A percentile compares a stretch with the other conserved stretches of the same genome.
These are phyloP conservation scores for Pythium dissotocum DNA, from an alignment of 352 stramenopile genomes.

Conservation along the genomic window DNA sequence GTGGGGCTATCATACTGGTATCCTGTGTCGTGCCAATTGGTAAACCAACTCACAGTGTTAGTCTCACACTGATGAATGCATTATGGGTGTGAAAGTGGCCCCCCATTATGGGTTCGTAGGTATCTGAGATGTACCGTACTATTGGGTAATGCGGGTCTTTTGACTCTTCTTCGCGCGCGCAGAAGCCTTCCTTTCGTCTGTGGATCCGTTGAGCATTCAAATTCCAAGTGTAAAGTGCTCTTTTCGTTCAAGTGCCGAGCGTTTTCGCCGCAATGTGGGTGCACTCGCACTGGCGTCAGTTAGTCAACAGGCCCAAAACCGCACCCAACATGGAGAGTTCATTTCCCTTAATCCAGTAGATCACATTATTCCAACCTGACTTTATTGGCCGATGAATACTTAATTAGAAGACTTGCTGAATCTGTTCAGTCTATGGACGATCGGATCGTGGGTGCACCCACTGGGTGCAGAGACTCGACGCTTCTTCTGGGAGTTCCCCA, in stretches of 20 bases:
- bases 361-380: not conserved
- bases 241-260: not conserved
- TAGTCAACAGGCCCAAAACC: not conserved
- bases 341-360: not conserved
- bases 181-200: not conserved
- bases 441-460: constrained; percentile 14
- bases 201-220: not conserved
- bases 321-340: constrained; percentile 2
- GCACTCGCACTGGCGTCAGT: not conserved
- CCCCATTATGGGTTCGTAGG: not conserved
- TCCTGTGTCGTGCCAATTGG: no score
- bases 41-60: no score
- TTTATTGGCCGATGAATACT: not conserved
- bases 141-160: not conserved
- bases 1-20: not conserved
- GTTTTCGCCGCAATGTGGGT: constrained; percentile 7
- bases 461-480: not conserved
- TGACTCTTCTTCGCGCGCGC: not conserved
- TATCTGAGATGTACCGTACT: not conserved
- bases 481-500: not conserved
- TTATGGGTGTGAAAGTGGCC: not conserved
- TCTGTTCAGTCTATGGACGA: constrained; percentile 27
- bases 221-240: not conserved
- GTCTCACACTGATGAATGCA: not conserved
- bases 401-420: not conserved